Conservation (phyloP, 495 filamentous ascomycete species). For the Neurospora sp. region DNA sequence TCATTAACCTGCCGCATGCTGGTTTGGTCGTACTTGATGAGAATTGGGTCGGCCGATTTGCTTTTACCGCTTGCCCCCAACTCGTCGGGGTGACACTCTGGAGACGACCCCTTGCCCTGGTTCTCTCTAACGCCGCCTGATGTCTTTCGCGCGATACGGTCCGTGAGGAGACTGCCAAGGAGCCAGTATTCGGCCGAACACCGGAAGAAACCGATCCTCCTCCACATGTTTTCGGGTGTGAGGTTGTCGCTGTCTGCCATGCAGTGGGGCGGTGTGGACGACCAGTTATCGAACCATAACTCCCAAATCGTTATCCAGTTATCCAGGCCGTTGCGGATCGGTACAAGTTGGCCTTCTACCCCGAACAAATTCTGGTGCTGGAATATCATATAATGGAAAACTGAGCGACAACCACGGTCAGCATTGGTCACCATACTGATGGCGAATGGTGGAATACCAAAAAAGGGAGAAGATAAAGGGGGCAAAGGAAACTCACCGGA, state of each 20-base stretch:
- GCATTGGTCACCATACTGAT: not conserved
- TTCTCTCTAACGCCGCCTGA: not conserved
- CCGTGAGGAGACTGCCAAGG: constrained; percentile 16
- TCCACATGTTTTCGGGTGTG: constrained; percentile 16
- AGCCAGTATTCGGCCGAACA: constrained; percentile 22
- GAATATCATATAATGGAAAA: constrained; percentile 25
- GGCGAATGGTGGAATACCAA: too few species aligned
- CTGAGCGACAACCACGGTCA: constrained; percentile 4
- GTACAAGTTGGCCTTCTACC: constrained; percentile 19
- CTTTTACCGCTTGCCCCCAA: not conserved
- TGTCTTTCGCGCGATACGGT: constrained; percentile 10
- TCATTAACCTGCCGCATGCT: constrained; percentile 28
- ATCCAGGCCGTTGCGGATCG: constrained; percentile 17
- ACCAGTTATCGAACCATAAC: constrained; percentile 10
- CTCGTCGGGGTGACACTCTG: not conserved
- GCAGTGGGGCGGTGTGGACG: constrained; percentile 9
- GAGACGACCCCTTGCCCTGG: not conserved
- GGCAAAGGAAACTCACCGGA: constrained; percentile 14
- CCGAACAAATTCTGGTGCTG: constrained; percentile 23
- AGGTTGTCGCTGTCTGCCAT: constrained; percentile 8
- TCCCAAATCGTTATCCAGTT: constrained; percentile 25
- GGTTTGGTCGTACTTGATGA: constrained; percentile 25
- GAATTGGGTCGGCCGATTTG: constrained; percentile 15
- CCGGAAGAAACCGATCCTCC: constrained; percentile 17
- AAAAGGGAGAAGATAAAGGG: not conserved